Evolutionary conservation across 192 early-diverging fungal genomes (phyloP), one percentile per base, ranked within the genome.

Genomic region (Coemansia reversa): DNA sequence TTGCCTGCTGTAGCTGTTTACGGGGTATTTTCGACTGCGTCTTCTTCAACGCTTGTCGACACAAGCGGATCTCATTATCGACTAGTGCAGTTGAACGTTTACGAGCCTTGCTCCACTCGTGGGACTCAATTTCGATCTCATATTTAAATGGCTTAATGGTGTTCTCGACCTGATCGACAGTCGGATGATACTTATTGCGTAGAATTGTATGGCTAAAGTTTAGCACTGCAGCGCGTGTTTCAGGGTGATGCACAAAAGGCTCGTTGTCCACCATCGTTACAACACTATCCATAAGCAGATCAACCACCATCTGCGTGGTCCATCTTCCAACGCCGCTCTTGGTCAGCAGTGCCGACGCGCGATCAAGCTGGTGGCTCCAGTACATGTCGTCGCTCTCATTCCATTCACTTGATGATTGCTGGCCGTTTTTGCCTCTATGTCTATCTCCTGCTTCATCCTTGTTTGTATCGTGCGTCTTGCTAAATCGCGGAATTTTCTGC

Each of bases 101-200:
- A 59, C 89, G 86, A 12, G 93, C 97, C 60, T 97, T 93, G 19
- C 79, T 74, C 97, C 97, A 98, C 74, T 98, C 97, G 55, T 86
- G 83, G 24, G 93, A 91, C 20, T 90, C 88, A 33, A 90, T 87
- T 69, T 98, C 96, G 11, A 97, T 92, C 79, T 98, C 96, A 64
- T 94, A 95, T 82, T 98, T 98, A 85, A 92, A 96, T 16, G 95
- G 97, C 76, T 98, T 98, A 77, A 98, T 95, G 2, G 94, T 97
- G 83, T 97, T 98, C 64, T 98, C 97, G 7, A 98, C 97, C 79
- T 97, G 95, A 69, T 97, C 97, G 9, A 94, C 87, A 6, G 95
- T 92, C 4, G 91, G 83, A 35, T 92, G 88, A 82, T 92, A 94
- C 56, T 96, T 95, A 59, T 75, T 84, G 24, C 92, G 86, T 62